Conservation (phyloP, 2,329 filamentous ascomycete species). For the Stagonosporopsis rhizophila region DNA sequence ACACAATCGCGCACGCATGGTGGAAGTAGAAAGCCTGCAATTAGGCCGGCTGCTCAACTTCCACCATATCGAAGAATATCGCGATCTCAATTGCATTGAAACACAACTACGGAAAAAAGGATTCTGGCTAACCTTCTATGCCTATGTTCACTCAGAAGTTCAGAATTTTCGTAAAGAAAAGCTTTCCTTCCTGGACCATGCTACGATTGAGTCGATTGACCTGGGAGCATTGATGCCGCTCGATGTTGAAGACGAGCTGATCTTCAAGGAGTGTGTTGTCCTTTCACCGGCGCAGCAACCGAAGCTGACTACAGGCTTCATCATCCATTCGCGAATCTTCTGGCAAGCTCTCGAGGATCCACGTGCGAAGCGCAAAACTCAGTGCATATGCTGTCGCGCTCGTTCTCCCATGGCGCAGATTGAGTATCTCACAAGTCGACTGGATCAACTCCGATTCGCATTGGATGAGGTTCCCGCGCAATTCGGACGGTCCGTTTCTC, state of each 20-base stretch:
- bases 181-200: conserved; percentile 9
- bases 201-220: neutral
- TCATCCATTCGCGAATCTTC: conserved; percentile 9
- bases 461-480: neutral
- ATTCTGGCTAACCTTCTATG: conserved; percentile 15
- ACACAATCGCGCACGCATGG: conserved; percentile 16
- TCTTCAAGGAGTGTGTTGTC: neutral
- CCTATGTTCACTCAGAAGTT: conserved; percentile 8
- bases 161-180: conserved; percentile 16
- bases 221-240: conserved; percentile 8
- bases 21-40: conserved; percentile 15
- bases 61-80: conserved; percentile 6
- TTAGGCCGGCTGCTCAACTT: conserved; percentile 9
- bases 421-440: neutral
- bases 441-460: neutral
- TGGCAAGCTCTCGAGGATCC: conserved; percentile 9
- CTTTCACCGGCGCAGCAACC: neutral
- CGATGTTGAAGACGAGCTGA: conserved; percentile 1
- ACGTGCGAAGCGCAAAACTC: neutral
- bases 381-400: conserved; percentile 6
- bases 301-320: conserved; percentile 3
- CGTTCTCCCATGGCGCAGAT: neutral
- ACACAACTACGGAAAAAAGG: conserved; percentile 11
- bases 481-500: neutral
- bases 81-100: conserved; percentile 10